A percentile compares a stretch with the other conserved stretches of the same genome.
phyloP scores from a whole-genome alignment of 805 yeast genomes.

The Barnettozyma sp. region DNA sequence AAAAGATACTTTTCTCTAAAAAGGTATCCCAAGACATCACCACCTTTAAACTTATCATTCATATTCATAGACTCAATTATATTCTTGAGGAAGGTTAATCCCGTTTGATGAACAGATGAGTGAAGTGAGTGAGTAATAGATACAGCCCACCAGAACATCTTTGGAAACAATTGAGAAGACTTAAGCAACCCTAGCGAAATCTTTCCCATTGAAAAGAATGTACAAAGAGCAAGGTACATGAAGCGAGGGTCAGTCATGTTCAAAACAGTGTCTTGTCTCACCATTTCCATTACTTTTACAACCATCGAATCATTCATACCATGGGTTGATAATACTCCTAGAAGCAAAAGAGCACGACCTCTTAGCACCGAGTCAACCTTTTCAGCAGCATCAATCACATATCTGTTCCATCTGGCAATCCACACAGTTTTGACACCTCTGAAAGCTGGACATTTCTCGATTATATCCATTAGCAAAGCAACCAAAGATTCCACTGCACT shows the following conservation, averaged over 20 bases:
- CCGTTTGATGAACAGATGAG: constrained; percentile 34
- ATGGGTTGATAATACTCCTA: constrained; percentile 59
- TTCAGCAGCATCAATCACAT: constrained; percentile 57
- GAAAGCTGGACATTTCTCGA: constrained; percentile 40
- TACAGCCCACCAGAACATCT: constrained; percentile 34
- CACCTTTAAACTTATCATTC: constrained; percentile 26
- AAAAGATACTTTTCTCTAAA: constrained; percentile 28
- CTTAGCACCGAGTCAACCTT: constrained; percentile 51
- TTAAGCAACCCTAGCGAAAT: constrained; percentile 33
- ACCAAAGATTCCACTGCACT: constrained; percentile 52
- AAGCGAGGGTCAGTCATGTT: constrained; percentile 22
- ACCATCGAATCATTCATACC: constrained; percentile 57
- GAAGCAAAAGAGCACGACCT: constrained; percentile 57
- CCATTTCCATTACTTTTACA: constrained; percentile 29
- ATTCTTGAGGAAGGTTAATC: constrained; percentile 32
- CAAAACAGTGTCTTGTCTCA: constrained; percentile 28
- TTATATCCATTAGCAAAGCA: constrained; percentile 44
- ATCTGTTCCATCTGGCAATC: constrained; percentile 59
- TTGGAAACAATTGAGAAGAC: constrained; percentile 24
- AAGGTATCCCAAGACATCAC: constrained; percentile 22
- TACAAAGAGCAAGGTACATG: constrained; percentile 27
- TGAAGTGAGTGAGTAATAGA: constrained; percentile 28
- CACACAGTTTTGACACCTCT: constrained; percentile 46
- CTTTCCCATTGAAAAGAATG: constrained; percentile 34
- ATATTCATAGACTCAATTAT: constrained; percentile 29